These are phyloP conservation scores for Leptographium lundbergii DNA, from an alignment of 2,329 filamentous ascomycete genomes.

Conservation along the genomic window DNA sequence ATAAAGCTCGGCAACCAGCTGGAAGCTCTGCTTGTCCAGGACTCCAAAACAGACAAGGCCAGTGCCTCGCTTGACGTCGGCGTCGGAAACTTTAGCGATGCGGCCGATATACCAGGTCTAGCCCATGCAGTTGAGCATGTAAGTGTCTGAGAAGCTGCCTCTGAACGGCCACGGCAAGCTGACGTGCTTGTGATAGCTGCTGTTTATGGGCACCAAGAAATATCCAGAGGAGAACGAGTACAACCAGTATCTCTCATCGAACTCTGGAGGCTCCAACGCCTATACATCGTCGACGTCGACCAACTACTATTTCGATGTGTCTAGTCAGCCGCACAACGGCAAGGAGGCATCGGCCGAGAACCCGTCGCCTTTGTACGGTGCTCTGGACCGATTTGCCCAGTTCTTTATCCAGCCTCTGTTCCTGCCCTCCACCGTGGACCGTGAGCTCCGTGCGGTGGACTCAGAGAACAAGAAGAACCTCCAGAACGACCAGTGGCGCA, in stretches of 20 bases:
- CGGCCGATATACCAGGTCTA: constrained; percentile 82
- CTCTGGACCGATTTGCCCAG: constrained; percentile 81
- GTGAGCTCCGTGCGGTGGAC: constrained; percentile 79
- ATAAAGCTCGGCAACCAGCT: constrained; percentile 75
- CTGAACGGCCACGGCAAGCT: background rate
- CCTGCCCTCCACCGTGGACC: constrained; percentile 69
- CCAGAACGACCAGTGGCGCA: constrained; percentile 77
- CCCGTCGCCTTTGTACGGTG: constrained; percentile 57
- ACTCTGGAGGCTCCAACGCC: constrained; percentile 88
- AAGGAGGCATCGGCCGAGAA: constrained; percentile 41
- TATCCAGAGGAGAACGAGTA: constrained; percentile 95
- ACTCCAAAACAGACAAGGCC: constrained; percentile 91
- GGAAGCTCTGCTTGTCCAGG: constrained; percentile 85
- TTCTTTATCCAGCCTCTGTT: constrained; percentile 89
- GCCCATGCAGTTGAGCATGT: constrained; percentile 92
- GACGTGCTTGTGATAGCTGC: constrained; percentile 35
- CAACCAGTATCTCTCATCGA: constrained; percentile 77
- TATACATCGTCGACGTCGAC: constrained; percentile 90
- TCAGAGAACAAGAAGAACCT: constrained; percentile 98
- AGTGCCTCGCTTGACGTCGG: constrained; percentile 92
- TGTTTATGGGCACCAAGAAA: constrained; percentile 99
- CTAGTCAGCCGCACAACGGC: constrained; percentile 58
- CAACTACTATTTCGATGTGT: constrained; percentile 96
- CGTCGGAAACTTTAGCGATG: constrained; percentile 90
- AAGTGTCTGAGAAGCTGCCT: constrained; percentile 13